Base-by-base conservation (phyloP, 1,284 basidiomycete genomes). In the Trametes hirsuta region DNA sequence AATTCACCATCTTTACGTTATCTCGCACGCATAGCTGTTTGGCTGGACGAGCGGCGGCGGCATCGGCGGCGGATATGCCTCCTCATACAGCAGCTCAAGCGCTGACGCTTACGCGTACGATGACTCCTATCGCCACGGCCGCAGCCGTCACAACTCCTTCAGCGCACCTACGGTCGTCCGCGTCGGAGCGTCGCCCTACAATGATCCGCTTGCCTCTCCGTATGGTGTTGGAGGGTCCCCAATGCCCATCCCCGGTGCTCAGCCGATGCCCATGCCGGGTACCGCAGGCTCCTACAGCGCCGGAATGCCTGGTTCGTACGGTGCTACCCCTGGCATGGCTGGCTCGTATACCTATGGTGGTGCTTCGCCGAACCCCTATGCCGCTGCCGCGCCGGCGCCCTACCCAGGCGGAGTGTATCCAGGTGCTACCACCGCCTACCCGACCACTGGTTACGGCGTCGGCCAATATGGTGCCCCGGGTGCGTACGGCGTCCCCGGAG, bases 121-220 rank as follows among this genome's bases (percentile, higher is more conserved):
- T 12, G 64, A 66, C n/a, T 15, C 45, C 10, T 66, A 66, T 41
- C 52, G 58, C 21, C 59, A 57, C 30, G 22, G 60, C 12, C 64
- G 64, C 24, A 62, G 61, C 18, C 62, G 61, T 2, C 62, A 55
- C 52, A 66, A 59, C 37, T 63, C 64, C 12, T 63, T 61, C 62
- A 63, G 37, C 47, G 46, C 59, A 3, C 59, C 59, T 9, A 47
- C 56, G 14, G 61, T 65, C 24, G 59, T 65, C 39, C 61, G 61
- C 25, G 63, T 64, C 15, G 63, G 63, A 1, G 49, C 50, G 15
- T 58, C 62, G 3, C 59, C 62, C 21, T 57, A 49, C 40, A 37
- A 53, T 34, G 50, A 59, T 5, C 45, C 45, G 37, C 49, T 25
- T 22, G 47, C 14, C 36, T 56, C 48, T 30, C 59, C 53, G 21